Evolutionary conservation across 257 asterid species (phyloP).

Genomic region (Parsonsia alboflavescens): DNA sequence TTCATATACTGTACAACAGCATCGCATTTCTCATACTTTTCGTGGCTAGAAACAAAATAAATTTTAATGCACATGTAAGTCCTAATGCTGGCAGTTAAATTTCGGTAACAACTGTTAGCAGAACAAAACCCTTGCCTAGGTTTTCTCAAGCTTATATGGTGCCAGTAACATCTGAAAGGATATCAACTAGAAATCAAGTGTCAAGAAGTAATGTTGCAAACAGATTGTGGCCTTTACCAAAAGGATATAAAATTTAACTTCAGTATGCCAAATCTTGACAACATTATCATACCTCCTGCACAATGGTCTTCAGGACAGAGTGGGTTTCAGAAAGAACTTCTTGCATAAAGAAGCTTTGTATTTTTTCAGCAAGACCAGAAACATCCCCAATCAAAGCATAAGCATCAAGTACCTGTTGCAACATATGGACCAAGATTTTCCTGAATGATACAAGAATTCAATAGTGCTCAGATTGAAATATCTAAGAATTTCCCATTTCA

Average conservation of each 20-base stretch:
- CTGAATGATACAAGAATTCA: background rate
- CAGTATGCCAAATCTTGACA: constrained; percentile 1
- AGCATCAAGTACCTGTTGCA: constrained; percentile 84
- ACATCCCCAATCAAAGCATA: constrained; percentile 97
- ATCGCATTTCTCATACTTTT: background rate
- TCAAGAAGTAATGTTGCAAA: background rate
- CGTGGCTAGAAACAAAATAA: background rate
- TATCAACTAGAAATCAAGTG: background rate
- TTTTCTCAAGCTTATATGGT: background rate
- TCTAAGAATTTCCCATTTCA: background rate
- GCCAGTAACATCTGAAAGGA: background rate
- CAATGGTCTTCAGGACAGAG: constrained; percentile 64
- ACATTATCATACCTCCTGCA: constrained; percentile 60
- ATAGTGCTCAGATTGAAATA: background rate
- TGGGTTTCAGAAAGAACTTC: constrained; percentile 96
- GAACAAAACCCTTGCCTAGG: background rate
- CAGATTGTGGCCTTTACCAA: background rate
- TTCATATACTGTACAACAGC: background rate
- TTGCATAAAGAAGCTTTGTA: constrained; percentile 98
- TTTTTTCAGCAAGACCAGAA: constrained; percentile 92
- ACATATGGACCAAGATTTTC: background rate
- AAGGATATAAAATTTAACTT: background rate
- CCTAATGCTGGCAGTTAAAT: background rate
- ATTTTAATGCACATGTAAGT: background rate
- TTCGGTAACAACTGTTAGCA: background rate